Base-by-base conservation (phyloP, 768 basidiomycete genomes). In the Amanita thiersii region DNA sequence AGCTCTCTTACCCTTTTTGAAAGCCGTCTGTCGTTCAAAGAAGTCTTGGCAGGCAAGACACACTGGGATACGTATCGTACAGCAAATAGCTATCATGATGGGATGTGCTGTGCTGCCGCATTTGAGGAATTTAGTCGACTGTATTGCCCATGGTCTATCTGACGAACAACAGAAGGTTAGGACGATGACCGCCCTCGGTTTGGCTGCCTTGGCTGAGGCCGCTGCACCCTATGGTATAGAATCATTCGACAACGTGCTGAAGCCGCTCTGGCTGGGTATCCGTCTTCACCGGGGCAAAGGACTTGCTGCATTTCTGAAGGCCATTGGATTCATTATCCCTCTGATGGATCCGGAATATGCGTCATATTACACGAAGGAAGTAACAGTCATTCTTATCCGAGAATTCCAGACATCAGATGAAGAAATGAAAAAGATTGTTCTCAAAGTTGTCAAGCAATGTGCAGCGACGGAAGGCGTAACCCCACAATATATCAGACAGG, bases 31-130 rank as follows among this genome's bases (percentile, higher is more conserved):
- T 66, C 83, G 92, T 35, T 93, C 89, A 44, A 98, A 98, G 64
- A 99, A 99, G 66, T 98, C 93, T 6, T 99, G 96, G 96, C 96
- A 99, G 62, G 96, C 96, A 6, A 81, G 94, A 46, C 96, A 98
- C 61, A 99, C 96, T 3, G 96, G 96, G 63, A 98, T 99, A 54
- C 91, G 96, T 54, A 98, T 99, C 49, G 92, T 99, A 8, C 96
- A 99, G 63, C 96, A 98, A 61, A 98, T 99, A 38, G 94, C 96
- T 14, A 94, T 97, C 56, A 97, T 98, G 93, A 98, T 98, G 93
- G 94, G 94, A 12, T 98, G 96, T 52, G 94, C 94, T 12, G 91
- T 98, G 17, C 75, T 99, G 1, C 96, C 96, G 11, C 96, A 98
- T 63, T 72, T 99, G 29, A 85, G 93, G 37, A 98, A 97, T 55